Conservation (phyloP, 169 alveolate genomes). For the Plasmodium vivax region DNA sequence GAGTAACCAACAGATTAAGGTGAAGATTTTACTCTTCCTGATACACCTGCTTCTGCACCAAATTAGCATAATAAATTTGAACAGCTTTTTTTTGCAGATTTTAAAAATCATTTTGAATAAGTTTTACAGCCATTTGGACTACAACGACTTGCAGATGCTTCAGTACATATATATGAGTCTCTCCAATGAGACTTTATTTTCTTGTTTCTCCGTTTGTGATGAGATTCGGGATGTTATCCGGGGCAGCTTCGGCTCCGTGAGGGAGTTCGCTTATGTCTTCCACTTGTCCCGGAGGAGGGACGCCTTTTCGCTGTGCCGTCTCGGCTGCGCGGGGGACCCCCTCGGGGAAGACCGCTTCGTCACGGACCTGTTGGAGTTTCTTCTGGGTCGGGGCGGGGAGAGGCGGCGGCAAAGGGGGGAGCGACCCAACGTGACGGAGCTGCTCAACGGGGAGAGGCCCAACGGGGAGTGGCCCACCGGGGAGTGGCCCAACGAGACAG, state of each 20-base stretch:
- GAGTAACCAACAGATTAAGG: conserved; percentile 32
- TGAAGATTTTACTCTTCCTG: conserved; percentile 41
- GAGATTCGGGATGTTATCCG: conserved; percentile 13
- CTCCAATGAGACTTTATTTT: conserved; percentile 50
- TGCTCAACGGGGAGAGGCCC: background rate
- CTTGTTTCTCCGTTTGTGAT: conserved; percentile 16
- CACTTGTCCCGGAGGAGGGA: background rate
- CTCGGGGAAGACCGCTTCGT: background rate
- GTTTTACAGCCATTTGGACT: conserved; percentile 54
- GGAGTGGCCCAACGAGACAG: background rate
- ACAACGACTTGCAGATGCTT: conserved; percentile 48
- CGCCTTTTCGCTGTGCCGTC: background rate
- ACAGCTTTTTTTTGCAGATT: conserved; percentile 27
- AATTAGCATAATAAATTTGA: conserved; percentile 12
- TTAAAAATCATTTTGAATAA: conserved; percentile 38
- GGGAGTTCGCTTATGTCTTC: conserved; percentile 22
- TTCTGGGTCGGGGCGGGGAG: background rate
- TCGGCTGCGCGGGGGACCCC: background rate
- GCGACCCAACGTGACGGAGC: background rate
- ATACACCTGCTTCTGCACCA: conserved; percentile 52
- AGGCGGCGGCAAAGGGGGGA: background rate
- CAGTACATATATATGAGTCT: conserved; percentile 52
- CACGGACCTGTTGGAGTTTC: background rate
- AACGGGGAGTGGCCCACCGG: background rate
- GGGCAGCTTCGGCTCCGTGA: background rate